Evolutionary conservation across 2,329 filamentous ascomycete genomes (phyloP).

Genomic region (Nigrospora oryzae): DNA sequence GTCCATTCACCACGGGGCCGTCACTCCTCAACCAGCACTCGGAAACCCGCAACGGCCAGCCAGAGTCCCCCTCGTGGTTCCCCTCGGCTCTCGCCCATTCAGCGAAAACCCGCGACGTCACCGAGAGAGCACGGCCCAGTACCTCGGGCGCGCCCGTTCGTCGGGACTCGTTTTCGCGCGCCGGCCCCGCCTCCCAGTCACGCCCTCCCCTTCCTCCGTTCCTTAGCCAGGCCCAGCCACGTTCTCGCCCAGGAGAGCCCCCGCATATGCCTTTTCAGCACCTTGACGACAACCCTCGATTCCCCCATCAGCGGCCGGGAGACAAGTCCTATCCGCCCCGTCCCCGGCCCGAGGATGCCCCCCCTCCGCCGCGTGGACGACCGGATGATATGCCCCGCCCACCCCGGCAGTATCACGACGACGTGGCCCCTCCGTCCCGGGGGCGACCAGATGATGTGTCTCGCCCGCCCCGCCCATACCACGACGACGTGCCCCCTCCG

Average conservation of each 20-base stretch:
- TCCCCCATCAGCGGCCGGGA: not conserved
- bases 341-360: not conserved
- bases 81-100: constrained; percentile 26
- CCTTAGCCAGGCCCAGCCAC: not conserved
- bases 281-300: not conserved
- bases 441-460: no score
- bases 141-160: constrained; percentile 1
- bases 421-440: no score
- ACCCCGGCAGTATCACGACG: no score
- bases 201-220: constrained; percentile 2
- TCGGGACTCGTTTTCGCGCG: not conserved
- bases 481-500: no score
- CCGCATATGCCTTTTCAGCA: not conserved
- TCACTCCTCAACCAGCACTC: constrained; percentile 41
- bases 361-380: not conserved
- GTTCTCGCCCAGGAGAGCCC: not conserved
- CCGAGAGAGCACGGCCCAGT: constrained; percentile 9
- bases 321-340: not conserved
- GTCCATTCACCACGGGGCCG: constrained; percentile 47
- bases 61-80: constrained; percentile 22
- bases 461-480: no score
- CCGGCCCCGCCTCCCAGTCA: constrained; percentile 1
- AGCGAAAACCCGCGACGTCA: constrained; percentile 12
- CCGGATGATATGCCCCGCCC: not conserved
- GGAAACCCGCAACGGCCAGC: constrained; percentile 2